Evolutionary conservation across 345 rosid genomes (phyloP).

Genomic region (Salix dunnii): DNA sequence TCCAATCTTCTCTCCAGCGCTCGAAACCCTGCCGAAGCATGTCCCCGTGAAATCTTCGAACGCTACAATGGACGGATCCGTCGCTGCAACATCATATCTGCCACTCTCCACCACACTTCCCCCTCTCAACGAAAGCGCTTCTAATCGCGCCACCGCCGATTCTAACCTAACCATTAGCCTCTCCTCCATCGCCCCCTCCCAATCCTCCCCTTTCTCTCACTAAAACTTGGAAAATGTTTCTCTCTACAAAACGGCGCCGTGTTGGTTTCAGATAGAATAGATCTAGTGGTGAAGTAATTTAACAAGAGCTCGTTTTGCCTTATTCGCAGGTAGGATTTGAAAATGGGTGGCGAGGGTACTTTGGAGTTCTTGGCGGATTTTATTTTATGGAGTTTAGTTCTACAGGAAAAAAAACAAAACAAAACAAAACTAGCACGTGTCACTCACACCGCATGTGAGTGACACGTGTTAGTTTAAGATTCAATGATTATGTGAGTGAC

Average conservation of each 20-base stretch:
- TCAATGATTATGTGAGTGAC: too few species aligned
- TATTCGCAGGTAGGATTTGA: neutral
- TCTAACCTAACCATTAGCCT: slow-evolving; percentile 70
- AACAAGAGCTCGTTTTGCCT: neutral
- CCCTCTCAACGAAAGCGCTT: slow-evolving; percentile 44
- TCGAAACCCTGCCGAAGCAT: slow-evolving; percentile 50
- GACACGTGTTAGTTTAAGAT: slow-evolving; percentile 35
- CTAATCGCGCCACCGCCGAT: slow-evolving; percentile 74
- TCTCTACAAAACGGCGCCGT: neutral
- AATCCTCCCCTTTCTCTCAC: neutral
- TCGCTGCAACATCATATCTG: slow-evolving; percentile 17
- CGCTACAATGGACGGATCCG: slow-evolving; percentile 78
- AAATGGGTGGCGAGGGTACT: slow-evolving; percentile 3
- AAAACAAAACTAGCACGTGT: too few species aligned
- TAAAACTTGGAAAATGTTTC: neutral
- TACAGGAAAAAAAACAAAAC: too few species aligned
- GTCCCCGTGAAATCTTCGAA: slow-evolving; percentile 62
- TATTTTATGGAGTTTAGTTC: slow-evolving; percentile 13
- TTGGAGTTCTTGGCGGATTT: slow-evolving; percentile 6
- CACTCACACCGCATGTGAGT: slow-evolving; percentile 1
- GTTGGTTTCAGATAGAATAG: neutral
- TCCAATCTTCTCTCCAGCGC: slow-evolving; percentile 84
- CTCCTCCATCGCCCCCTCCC: slow-evolving; percentile 53
- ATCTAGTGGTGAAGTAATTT: slow-evolving; percentile 15
- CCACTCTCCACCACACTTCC: slow-evolving; percentile 15